Base-by-base conservation (phyloP, 345 rosid species). In the Eucalyptus marginata region DNA sequence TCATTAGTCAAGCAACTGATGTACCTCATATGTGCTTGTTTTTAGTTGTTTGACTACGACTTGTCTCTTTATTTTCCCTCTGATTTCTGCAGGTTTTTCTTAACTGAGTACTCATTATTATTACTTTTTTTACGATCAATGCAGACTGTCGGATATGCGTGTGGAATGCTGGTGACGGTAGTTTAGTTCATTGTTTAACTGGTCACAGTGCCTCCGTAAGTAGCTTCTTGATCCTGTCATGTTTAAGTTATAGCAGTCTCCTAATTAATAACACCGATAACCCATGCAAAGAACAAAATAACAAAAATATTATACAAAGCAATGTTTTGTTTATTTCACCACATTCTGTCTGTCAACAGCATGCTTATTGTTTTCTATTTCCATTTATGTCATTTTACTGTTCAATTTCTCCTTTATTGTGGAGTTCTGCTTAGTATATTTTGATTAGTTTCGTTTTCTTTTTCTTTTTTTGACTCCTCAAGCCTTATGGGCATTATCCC, bases 141-240 rank as follows among this genome's bases (percentile, higher is more conserved):
- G 92, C 96, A 98, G 99, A 98, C 94, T 98, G 99, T 96, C 95
- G 99, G 94, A 98, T 98, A 88, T 98, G 99, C 81, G 99, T 98
- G 89, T 98, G 99, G 99, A 98, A 98, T 94, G 99, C 99, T 87
- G 95, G 96, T 89, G 99, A 98, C 91, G 99, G 99, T 89, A 95
- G 97, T 93, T 92, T 98, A 90, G 99, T 98, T 86, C 99, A 98
- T 94, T 97, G 96, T 89, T 93, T 98, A 96, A 97, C 99, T 4
- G 99, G 99, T 90, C 99, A 98, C 90, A 94, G 94, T 91, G 96
- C 91, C 94, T 98, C 99, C 58, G 99, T 98, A 94, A 95, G 95
- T 94, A 71, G 87, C 84, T 87, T 89, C 31, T 49, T 46, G 87
- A 83, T 64, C 47, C 24, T 76, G 84, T 40, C 29, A 40, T 40